These are phyloP conservation scores for Trichoderma sp. DNA, from an alignment of 2,329 filamentous ascomycete genomes.

Conservation along the genomic window DNA sequence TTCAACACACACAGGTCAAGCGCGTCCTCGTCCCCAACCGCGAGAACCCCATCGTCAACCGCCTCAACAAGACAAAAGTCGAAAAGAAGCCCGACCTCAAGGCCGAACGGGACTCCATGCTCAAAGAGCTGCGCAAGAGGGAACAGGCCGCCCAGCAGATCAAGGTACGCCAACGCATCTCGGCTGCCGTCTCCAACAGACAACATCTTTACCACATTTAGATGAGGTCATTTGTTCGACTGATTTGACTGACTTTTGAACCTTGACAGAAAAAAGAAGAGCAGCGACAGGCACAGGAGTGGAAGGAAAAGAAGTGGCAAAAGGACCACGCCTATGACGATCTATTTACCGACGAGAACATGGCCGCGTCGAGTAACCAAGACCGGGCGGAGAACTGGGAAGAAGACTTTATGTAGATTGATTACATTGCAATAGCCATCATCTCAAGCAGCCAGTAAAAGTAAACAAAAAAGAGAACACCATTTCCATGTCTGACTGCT, in stretches of 20 bases:
- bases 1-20: constrained; percentile 63
- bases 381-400: constrained; percentile 72
- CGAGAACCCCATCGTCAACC: constrained; percentile 89
- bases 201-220: background rate
- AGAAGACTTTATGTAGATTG: constrained; percentile 83
- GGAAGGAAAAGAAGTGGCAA: constrained; percentile 86
- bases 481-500: background rate
- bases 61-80: constrained; percentile 94
- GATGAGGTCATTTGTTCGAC: background rate
- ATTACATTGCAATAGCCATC: background rate
- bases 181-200: background rate
- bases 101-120: constrained; percentile 74
- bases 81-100: constrained; percentile 83
- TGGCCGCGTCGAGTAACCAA: constrained; percentile 79
- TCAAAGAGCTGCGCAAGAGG: constrained; percentile 66
- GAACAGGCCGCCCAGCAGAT: constrained; percentile 63
- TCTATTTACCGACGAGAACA: constrained; percentile 77
- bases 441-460: background rate
- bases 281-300: constrained; percentile 67
- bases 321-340: constrained; percentile 99
- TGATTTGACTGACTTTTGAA: background rate
- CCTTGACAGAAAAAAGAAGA: constrained; percentile 69
- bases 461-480: background rate
- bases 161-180: constrained; percentile 49
- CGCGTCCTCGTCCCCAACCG: constrained; percentile 74